These are phyloP conservation scores for Xylaria sp. DNA, from an alignment of 2,329 filamentous ascomycete species.

Conservation along the genomic window DNA sequence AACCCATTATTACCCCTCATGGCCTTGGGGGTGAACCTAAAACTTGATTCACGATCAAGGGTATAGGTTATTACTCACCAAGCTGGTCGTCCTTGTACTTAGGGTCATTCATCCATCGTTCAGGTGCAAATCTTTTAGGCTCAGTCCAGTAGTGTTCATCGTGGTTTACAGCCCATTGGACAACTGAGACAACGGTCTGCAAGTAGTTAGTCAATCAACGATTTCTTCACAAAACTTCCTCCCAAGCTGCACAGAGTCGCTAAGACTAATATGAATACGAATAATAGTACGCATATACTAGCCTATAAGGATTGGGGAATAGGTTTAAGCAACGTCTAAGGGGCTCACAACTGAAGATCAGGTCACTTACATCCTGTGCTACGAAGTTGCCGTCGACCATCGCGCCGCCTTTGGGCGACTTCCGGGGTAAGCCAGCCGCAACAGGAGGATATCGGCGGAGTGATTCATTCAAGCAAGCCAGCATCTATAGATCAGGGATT, in stretches of 20 bases:
- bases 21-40: background rate
- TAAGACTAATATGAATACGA: background rate
- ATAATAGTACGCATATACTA: background rate
- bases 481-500: constrained; percentile 43
- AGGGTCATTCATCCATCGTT: constrained; percentile 51
- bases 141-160: constrained; percentile 52
- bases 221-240: background rate
- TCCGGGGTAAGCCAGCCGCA: constrained; percentile 39
- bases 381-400: constrained; percentile 43
- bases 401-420: constrained; percentile 41
- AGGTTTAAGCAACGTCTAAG: background rate
- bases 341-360: background rate
- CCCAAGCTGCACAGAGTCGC: too few relatives aligned
- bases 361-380: constrained; percentile 42
- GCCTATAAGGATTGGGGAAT: background rate
- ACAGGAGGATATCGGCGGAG: constrained; percentile 56
- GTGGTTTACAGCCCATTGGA: constrained; percentile 53
- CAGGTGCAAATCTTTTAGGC: constrained; percentile 53
- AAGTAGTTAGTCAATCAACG: background rate
- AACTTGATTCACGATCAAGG: background rate
- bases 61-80: constrained; percentile 28
- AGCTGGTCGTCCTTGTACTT: constrained; percentile 50
- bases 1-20: background rate
- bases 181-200: constrained; percentile 52
- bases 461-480: constrained; percentile 56